Evolutionary conservation across 805 yeast species (phyloP).

Genomic region (Grigorovia humatica): DNA sequence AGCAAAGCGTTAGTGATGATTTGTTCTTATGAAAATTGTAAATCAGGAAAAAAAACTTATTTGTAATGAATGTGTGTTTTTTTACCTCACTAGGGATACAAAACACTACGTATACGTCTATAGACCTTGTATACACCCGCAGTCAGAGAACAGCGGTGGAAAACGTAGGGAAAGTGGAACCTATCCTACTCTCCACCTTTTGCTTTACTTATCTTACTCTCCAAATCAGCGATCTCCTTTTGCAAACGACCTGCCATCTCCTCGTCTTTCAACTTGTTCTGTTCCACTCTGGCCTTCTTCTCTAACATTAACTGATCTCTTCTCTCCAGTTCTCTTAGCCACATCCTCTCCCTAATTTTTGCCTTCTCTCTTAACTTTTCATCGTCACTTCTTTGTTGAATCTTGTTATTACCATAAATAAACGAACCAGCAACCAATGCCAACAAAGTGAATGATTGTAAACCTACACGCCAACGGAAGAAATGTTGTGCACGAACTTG

Average conservation of each 20-base stretch:
- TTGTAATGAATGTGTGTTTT: too few relatives aligned
- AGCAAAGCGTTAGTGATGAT: neutral
- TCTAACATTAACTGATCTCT: conserved; percentile 65
- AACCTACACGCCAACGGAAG: conserved; percentile 82
- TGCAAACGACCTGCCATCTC: conserved; percentile 28
- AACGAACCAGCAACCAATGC: conserved; percentile 77
- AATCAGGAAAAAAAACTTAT: neutral
- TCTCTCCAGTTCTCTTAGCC: conserved; percentile 87
- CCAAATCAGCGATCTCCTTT: conserved; percentile 21
- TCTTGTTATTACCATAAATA: conserved; percentile 46
- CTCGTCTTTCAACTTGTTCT: conserved; percentile 37
- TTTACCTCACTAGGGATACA: too few relatives aligned
- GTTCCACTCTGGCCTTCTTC: conserved; percentile 57
- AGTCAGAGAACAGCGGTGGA: neutral
- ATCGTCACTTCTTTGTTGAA: conserved; percentile 34
- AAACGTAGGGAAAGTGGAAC: neutral
- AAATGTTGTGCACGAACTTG: conserved; percentile 68
- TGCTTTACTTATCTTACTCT: conserved; percentile 9
- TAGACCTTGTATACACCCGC: neutral
- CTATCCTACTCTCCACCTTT: neutral
- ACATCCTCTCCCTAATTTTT: conserved; percentile 67
- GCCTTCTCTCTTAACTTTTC: conserved; percentile 69
- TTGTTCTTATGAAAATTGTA: neutral
- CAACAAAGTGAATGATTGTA: conserved; percentile 74
- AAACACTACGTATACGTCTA: too few relatives aligned